Evolutionary conservation across 768 basidiomycete species (phyloP), one percentile per base, ranked within the genome.

Genomic region (Russula ochroleuca): DNA sequence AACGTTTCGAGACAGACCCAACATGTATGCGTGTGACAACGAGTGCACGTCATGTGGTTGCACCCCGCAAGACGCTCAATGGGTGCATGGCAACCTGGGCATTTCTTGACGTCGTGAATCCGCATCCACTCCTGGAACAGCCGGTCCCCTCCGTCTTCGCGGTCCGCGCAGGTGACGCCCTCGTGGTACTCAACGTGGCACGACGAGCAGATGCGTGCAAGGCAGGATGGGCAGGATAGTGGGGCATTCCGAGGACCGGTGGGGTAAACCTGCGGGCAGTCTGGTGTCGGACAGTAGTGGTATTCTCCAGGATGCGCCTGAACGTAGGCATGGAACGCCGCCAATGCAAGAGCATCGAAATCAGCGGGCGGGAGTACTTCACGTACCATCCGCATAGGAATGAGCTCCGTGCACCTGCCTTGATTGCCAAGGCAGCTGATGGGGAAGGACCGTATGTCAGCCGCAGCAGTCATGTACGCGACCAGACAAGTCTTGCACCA

Each of bases 1-100:
- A 91, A 92, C 47, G 86, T 89, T 73, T 80, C 73, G 72, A 88
- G 69, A 72, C 90, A 93, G 25, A 83, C 83, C 91, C 90, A 92
- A 63, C 90, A 93, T 1, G 85, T 86, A 71, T 93, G 90, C 0
- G 87, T 85, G 68, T 83, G 80, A 72, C 90, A 93, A 37, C 80
- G 79, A 0, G 78, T 78, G 73, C 90, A 93, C n/a, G 82, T 85
- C 80, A 93, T 84, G 72, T 93, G 90, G 74, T 93, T 88, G 73
- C 90, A 93, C 0, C 90, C 90, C 65, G 84, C 86, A 33, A 75
- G 76, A 45, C 86, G 83, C 73, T 92, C 88, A 67, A 93, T 91
- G 7, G 81, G 78, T 8, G 81, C 79, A 59, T 81, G 81, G 75
- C 90, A 93, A 0, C 80, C 80, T 2, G 90, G 90, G 71, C 90